Evolutionary conservation across 345 rosid genomes (phyloP).

Genomic region (Murraya koenigii): DNA sequence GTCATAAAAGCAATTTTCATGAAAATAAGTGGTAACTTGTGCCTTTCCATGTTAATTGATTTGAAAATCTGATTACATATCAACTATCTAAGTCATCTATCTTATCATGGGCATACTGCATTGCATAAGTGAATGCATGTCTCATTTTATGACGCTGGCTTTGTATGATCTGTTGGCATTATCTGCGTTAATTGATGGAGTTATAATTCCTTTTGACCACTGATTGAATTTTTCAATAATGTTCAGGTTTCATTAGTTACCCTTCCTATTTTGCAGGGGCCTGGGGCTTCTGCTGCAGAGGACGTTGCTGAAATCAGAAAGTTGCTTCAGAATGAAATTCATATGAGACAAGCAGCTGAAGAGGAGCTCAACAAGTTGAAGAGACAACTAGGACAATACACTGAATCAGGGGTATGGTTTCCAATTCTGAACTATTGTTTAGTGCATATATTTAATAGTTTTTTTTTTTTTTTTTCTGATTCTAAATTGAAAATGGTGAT

Average conservation of each 20-base stretch:
- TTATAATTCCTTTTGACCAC: not conserved
- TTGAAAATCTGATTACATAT: not conserved
- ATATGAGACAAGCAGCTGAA: conserved; percentile 75
- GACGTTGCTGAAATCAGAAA: conserved; percentile 57
- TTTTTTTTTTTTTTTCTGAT: not conserved
- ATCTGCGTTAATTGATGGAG: not conserved
- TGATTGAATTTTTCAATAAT: not conserved
- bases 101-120: not conserved
- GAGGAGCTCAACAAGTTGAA: conserved; percentile 69
- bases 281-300: conserved; percentile 33
- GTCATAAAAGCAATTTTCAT: not conserved
- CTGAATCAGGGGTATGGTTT: conserved; percentile 60
- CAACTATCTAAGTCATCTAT: not conserved
- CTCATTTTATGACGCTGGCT: not conserved
- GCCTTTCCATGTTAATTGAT: not conserved
- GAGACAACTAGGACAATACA: conserved; percentile 51
- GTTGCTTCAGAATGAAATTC: conserved; percentile 63
- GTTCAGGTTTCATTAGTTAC: not conserved
- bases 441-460: not conserved
- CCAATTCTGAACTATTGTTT: conserved; percentile 5
- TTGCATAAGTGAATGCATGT: not conserved
- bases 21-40: not conserved
- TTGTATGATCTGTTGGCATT: not conserved
- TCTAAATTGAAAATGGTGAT: conserved; percentile 1
- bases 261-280: conserved; percentile 30